These are phyloP conservation scores for Pachysandra terminalis DNA, from an alignment of 164 flowering plant genomes.

Conservation along the genomic window DNA sequence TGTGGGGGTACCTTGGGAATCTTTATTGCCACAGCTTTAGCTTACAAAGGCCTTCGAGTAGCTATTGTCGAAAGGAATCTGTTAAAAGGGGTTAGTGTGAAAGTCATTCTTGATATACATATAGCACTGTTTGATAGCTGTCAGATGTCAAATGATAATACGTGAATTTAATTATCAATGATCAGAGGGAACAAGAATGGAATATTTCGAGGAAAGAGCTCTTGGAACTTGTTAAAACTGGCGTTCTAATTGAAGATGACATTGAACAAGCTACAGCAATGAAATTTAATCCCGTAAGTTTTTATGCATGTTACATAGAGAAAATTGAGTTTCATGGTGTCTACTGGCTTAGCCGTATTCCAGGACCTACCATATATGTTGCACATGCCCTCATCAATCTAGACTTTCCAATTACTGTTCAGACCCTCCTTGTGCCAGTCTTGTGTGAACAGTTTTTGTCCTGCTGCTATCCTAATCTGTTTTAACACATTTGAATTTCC, in stretches of 20 bases:
- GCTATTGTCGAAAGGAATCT: conserved; percentile 75
- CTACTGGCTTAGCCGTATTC: neutral
- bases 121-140: conserved; percentile 6
- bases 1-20: conserved; percentile 99
- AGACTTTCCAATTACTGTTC: neutral
- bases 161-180: conserved; percentile 19
- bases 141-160: conserved; percentile 4
- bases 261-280: conserved; percentile 56
- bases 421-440: neutral
- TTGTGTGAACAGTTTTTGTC: neutral
- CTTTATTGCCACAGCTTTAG: conserved; percentile 86
- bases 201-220: conserved; percentile 95
- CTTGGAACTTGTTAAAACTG: conserved; percentile 76
- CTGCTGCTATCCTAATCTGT: neutral
- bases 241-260: conserved; percentile 70
- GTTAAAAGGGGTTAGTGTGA: conserved; percentile 64
- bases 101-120: conserved; percentile 6
- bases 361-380: neutral
- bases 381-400: neutral
- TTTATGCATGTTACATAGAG: neutral
- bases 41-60: conserved; percentile 74
- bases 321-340: too few relatives aligned
- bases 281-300: conserved; percentile 84
- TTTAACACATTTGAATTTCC: neutral
- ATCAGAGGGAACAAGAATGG: conserved; percentile 99